Evolutionary conservation across 2,329 filamentous ascomycete species (phyloP).

Genomic region (Cucurbitaria berberidis): DNA sequence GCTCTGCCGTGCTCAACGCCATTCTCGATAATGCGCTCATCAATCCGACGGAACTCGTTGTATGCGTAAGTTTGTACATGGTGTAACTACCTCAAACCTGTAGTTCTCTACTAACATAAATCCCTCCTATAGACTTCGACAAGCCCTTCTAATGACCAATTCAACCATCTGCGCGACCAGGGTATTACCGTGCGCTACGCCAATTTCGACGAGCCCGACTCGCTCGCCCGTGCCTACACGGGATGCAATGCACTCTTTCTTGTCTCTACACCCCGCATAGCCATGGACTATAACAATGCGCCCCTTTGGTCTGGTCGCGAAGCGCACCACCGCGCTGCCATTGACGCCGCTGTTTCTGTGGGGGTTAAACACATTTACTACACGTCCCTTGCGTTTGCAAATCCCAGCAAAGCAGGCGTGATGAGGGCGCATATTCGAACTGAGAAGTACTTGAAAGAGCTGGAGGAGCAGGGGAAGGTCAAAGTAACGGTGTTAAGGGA

Average conservation of each 20-base stretch:
- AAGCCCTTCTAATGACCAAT: conserved; percentile 21
- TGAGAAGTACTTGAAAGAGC: conserved; percentile 47
- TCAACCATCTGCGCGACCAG: conserved; percentile 38
- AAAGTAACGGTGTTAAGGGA: conserved; percentile 51
- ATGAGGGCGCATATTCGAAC: conserved; percentile 57
- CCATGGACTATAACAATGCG: conserved; percentile 53
- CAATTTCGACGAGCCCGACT: conserved; percentile 48
- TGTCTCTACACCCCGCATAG: conserved; percentile 53
- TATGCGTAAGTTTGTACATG: conserved; percentile 38
- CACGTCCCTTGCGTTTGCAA: conserved; percentile 52
- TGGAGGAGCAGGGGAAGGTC: conserved; percentile 27
- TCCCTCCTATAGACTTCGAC: conserved; percentile 30
- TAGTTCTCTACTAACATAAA: not conserved
- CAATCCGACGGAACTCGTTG: conserved; percentile 46
- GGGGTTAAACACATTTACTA: conserved; percentile 56
- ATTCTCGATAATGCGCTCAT: conserved; percentile 52
- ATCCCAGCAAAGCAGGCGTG: conserved; percentile 50
- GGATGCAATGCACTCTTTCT: conserved; percentile 53
- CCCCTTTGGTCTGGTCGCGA: conserved; percentile 52
- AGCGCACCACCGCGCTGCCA: conserved; percentile 52
- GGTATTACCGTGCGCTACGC: conserved; percentile 46
- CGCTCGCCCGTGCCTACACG: conserved; percentile 44
- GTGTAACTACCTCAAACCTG: not conserved
- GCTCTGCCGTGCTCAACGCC: conserved; percentile 51
- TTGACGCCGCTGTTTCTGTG: conserved; percentile 50